A percentile compares a stretch with the other conserved stretches of the same genome.
Evolutionary conservation across 345 rosid genomes (phyloP).

Genomic region (Hirschfeldia incana): DNA sequence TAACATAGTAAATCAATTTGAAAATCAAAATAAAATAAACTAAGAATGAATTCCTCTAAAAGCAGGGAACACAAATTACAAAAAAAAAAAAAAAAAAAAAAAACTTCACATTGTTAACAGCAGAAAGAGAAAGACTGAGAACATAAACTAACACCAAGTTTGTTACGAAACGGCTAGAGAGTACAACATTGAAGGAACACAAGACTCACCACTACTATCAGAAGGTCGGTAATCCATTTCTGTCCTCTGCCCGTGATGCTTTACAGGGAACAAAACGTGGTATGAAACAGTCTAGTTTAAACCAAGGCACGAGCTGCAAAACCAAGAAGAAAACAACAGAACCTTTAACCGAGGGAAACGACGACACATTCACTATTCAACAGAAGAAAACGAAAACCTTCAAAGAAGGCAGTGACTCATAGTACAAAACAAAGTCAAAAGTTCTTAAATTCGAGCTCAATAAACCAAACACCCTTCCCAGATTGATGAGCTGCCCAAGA

Average conservation of each 20-base stretch:
- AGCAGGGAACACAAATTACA: neutral
- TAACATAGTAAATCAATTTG: constrained; percentile 3
- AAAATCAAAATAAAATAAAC: neutral
- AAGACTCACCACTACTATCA: constrained; percentile 69
- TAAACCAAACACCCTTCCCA: neutral
- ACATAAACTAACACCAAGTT: neutral
- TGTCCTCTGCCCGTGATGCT: constrained; percentile 17
- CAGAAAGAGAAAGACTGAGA: neutral
- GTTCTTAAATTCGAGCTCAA: constrained; percentile 13
- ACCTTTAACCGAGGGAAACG: neutral
- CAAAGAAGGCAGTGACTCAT: neutral
- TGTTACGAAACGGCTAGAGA: neutral
- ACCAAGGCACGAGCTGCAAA: constrained; percentile 33
- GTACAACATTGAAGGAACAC: constrained; percentile 5
- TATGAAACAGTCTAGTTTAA: neutral
- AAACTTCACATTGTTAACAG: neutral
- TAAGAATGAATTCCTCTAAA: neutral
- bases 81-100: neutral
- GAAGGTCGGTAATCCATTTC: constrained; percentile 62
- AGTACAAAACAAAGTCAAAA: neutral
- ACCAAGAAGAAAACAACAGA: neutral
- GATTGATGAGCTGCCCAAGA: neutral
- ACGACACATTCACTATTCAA: neutral
- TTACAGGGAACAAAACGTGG: constrained; percentile 23
- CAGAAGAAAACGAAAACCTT: neutral